Conservation (phyloP, 768 basidiomycete genomes). For the Hygrocybe coccinea region DNA sequence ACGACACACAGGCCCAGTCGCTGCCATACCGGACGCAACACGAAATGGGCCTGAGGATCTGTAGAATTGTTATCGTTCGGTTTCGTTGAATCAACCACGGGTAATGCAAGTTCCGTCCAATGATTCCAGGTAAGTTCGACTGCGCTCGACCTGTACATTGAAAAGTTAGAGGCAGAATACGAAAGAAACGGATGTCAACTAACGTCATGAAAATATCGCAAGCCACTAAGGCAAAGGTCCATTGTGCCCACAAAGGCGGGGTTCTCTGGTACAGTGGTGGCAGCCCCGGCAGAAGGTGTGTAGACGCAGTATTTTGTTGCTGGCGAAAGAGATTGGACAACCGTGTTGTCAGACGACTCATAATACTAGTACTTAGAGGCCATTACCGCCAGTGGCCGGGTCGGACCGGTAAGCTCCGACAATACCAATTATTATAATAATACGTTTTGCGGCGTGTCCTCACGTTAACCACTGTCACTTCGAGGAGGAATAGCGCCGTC, state of each 20-base stretch:
- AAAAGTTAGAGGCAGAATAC: background rate
- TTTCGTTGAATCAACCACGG: background rate
- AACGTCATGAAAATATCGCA: conserved; percentile 32
- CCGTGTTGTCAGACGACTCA: background rate
- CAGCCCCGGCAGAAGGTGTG: conserved; percentile 9
- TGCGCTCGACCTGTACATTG: conserved; percentile 22
- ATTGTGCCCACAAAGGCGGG: conserved; percentile 30
- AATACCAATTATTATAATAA: no score
- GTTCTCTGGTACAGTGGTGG: conserved; percentile 27
- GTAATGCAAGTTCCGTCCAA: conserved; percentile 21
- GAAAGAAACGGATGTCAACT: conserved; percentile 26
- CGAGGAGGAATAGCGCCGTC: no score
- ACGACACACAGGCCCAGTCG: conserved; percentile 27
- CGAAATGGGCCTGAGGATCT: conserved; percentile 11
- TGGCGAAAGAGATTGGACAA: background rate
- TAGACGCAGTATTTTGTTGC: background rate
- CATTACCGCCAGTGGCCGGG: no score
- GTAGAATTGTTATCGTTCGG: background rate
- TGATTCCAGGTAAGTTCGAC: conserved; percentile 34
- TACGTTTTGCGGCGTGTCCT: no score
- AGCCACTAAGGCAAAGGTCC: conserved; percentile 27
- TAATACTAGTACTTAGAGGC: no score
- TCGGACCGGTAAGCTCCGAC: no score
- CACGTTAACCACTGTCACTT: no score
- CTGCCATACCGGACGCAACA: conserved; percentile 33